Percentiles rank a stretch among this genome's conserved stretches.
These are phyloP conservation scores for Lepiota venenata DNA, from an alignment of 768 basidiomycete genomes.

Conservation along the genomic window DNA sequence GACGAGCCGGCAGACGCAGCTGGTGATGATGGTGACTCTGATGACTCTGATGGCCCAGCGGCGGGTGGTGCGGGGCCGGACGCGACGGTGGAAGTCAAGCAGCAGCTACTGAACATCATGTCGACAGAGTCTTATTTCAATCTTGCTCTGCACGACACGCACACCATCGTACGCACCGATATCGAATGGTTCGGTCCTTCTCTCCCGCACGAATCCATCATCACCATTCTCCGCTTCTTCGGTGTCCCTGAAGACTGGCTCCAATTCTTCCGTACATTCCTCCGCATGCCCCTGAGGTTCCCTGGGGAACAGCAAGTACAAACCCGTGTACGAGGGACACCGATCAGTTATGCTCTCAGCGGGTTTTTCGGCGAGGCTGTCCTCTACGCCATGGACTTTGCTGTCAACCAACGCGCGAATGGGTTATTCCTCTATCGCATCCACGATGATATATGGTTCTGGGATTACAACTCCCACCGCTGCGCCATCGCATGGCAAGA, in stretches of 20 bases:
- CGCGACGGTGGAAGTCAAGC: constrained; percentile 27
- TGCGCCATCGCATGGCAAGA: constrained; percentile 36
- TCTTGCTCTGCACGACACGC: constrained; percentile 27
- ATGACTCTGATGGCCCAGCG: no score
- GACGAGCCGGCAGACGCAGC: constrained; percentile 25
- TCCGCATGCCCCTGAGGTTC: constrained; percentile 31
- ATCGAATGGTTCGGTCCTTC: constrained; percentile 43
- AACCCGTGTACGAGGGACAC: constrained; percentile 37
- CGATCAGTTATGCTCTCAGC: constrained; percentile 38
- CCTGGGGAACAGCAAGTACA: constrained; percentile 27
- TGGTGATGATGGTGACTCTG: constrained; percentile 11
- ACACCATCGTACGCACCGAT: constrained; percentile 36
- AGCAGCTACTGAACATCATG: constrained; percentile 37
- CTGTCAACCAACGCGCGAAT: constrained; percentile 38
- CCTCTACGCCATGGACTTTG: constrained; percentile 45
- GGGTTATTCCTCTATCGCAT: constrained; percentile 42
- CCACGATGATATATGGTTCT: constrained; percentile 46
- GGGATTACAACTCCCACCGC: constrained; percentile 28
- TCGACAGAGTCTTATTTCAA: constrained; percentile 39
- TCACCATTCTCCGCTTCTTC: constrained; percentile 34
- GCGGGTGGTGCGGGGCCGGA: constrained; percentile 8
- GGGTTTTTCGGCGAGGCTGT: constrained; percentile 38
- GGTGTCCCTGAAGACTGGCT: constrained; percentile 35
- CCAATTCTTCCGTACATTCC: constrained; percentile 30
- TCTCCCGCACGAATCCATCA: constrained; percentile 37